phyloP scores from a whole-genome alignment of 768 basidiomycete genomes.

The Trichaptum fuscoviolaceum region DNA sequence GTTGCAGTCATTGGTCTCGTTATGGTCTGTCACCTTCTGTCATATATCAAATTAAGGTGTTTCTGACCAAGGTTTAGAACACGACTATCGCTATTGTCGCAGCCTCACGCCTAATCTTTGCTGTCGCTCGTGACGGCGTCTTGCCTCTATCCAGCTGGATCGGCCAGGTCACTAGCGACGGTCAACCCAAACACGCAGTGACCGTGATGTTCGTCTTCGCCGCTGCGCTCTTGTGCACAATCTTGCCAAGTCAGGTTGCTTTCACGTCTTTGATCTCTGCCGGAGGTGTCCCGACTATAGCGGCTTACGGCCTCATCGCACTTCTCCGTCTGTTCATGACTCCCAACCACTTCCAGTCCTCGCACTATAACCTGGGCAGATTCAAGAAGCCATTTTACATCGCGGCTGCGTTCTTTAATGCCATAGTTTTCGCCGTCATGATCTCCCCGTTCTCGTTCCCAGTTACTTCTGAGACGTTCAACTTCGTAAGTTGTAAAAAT shows the following conservation, averaged over 20 bases:
- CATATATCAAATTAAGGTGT: neutral
- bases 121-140: conserved; percentile 92
- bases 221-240: conserved; percentile 73
- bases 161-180: conserved; percentile 58
- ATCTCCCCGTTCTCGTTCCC: conserved; percentile 89
- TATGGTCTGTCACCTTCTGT: conserved; percentile 40
- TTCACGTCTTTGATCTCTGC: conserved; percentile 90
- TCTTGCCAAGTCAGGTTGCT: conserved; percentile 85
- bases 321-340: conserved; percentile 74
- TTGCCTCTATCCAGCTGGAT: conserved; percentile 84
- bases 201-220: conserved; percentile 83
- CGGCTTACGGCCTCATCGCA: conserved; percentile 81
- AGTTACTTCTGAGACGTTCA: conserved; percentile 69
- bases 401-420: conserved; percentile 66
- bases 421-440: conserved; percentile 66
- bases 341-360: conserved; percentile 64
- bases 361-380: conserved; percentile 67
- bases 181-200: conserved; percentile 81
- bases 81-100: conserved; percentile 87
- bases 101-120: conserved; percentile 82
- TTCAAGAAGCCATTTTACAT: conserved; percentile 66
- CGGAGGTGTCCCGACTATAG: conserved; percentile 80
- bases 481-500: conserved; percentile 57
- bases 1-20: conserved; percentile 83
- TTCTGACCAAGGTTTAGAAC: conserved; percentile 42